Base-by-base conservation (phyloP, 306 rosid species). In the Vicia faba region DNA sequence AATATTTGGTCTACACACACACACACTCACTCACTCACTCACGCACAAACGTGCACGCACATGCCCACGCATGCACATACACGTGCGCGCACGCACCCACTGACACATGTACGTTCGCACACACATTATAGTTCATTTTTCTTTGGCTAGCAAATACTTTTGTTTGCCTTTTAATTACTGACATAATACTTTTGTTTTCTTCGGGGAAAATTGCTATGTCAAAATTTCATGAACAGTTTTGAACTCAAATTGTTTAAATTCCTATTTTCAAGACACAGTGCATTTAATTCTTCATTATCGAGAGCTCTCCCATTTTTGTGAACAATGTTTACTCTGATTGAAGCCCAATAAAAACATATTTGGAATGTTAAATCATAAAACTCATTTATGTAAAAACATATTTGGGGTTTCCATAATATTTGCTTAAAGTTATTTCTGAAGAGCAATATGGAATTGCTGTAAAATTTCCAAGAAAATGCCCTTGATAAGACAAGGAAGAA, bases 401-500 rank as follows among this genome's bases (percentile, higher is more conserved):
- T 31, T 31, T 7, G 31, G 31, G 31, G 57, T 20, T 51, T 51
- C 58, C 14, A 20, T 10, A 20, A 20, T 4, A 19, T 51, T 10
- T 51, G 14, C 33, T 51, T 11, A 10, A 51, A 51, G 58, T 51
- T 51, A 50, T 23, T 51, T 51, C 8, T 20, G 33, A 51, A 51
- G 45, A 60, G 8, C n/a, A 56, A 13, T 56, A 28, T 28, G 19
- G 61, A 56, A 3, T n/a, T 51, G 58, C 58, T 20, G 14, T 51
- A 11, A 20, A 51, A 4, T 51, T 50, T 51, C 14, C 58, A 19
- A 20, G 58, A 20, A 50, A 20, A 20, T 20, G 3, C 31, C 25
- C 15, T 61, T 69, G 48, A 44, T 57, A 66, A 45, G 50, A 74
- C 35, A 67, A 19, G 31, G 59, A 39, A 51, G 23, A 18, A 67